A percentile compares a stretch with the other conserved stretches of the same genome.
phyloP scores from a whole-genome alignment of 2,329 filamentous ascomycete genomes.

The Ascochyta rabiei region DNA sequence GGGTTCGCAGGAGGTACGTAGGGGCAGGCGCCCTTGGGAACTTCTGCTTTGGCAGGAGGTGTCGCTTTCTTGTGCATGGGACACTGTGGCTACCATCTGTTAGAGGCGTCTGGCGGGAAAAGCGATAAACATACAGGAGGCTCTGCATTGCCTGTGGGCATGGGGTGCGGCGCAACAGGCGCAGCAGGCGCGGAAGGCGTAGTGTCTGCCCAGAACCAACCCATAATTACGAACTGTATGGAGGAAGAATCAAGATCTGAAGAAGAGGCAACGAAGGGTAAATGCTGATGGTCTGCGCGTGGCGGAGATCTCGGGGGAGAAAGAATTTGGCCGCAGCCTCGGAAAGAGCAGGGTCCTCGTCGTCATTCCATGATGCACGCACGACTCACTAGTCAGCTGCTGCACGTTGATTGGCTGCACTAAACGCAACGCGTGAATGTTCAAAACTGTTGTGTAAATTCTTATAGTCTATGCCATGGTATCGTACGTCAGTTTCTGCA shows the following conservation, averaged over 20 bases:
- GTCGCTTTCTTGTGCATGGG: constrained; percentile 67
- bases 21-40: constrained; percentile 57
- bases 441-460: constrained; percentile 6
- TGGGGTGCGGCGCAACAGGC: constrained; percentile 54
- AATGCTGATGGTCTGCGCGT: constrained; percentile 20
- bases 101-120: constrained; percentile 22
- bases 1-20: constrained; percentile 49
- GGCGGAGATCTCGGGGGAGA: constrained; percentile 43
- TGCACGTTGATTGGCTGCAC: constrained; percentile 38
- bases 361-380: constrained; percentile 37
- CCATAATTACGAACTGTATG: constrained; percentile 55
- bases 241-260: constrained; percentile 14
- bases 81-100: constrained; percentile 63
- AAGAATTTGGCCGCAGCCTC: constrained; percentile 37
- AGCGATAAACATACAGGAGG: constrained; percentile 59
- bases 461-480: constrained; percentile 28
- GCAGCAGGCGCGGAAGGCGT: constrained; percentile 48
- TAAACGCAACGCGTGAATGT: constrained; percentile 13
- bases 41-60: constrained; percentile 22
- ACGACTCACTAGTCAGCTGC: constrained; percentile 21
- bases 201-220: constrained; percentile 73
- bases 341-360: constrained; percentile 35
- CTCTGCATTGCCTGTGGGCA: constrained; percentile 54
- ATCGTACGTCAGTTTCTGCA: constrained; percentile 21
- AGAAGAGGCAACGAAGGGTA: constrained; percentile 11